phyloP scores from a whole-genome alignment of 805 yeast genomes.

The Candida dajiaensis region DNA sequence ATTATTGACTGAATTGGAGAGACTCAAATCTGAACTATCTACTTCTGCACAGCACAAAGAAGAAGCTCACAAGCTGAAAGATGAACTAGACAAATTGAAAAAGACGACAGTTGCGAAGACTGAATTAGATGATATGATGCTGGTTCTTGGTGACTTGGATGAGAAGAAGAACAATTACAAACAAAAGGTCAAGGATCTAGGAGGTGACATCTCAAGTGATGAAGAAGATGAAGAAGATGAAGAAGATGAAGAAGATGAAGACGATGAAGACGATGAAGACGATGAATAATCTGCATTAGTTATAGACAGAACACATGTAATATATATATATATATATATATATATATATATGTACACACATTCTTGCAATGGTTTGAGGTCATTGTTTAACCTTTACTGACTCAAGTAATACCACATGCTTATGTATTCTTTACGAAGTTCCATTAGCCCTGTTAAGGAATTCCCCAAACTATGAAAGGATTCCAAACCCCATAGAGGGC shows the following conservation, averaged over 20 bases:
- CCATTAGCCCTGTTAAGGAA: too few relatives aligned
- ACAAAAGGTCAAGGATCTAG: slow-evolving; percentile 41
- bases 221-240: slow-evolving; percentile 65
- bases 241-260: slow-evolving; percentile 48
- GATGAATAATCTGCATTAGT: slow-evolving; percentile 1
- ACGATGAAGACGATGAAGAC: slow-evolving; percentile 14
- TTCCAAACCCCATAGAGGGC: too few relatives aligned
- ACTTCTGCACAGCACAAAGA: not conserved
- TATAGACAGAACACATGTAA: not conserved
- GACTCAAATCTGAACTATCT: slow-evolving; percentile 3
- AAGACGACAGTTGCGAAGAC: slow-evolving; percentile 35
- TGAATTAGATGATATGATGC: slow-evolving; percentile 69
- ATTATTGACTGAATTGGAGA: slow-evolving; percentile 1
- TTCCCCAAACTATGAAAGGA: too few relatives aligned
- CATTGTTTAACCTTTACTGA: too few relatives aligned
- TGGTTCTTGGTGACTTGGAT: slow-evolving; percentile 72
- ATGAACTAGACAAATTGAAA: slow-evolving; percentile 14
- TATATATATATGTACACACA: too few relatives aligned
- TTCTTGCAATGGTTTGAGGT: too few relatives aligned
- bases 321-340: too few relatives aligned
- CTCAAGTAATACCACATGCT: too few relatives aligned
- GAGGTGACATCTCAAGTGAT: slow-evolving; percentile 62
- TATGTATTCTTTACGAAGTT: too few relatives aligned
- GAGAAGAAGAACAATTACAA: slow-evolving; percentile 58
- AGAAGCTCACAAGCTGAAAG: slow-evolving; percentile 17